Evolutionary conservation across 2,329 filamentous ascomycete genomes (phyloP).

Genomic region (Alternaria brassicae): DNA sequence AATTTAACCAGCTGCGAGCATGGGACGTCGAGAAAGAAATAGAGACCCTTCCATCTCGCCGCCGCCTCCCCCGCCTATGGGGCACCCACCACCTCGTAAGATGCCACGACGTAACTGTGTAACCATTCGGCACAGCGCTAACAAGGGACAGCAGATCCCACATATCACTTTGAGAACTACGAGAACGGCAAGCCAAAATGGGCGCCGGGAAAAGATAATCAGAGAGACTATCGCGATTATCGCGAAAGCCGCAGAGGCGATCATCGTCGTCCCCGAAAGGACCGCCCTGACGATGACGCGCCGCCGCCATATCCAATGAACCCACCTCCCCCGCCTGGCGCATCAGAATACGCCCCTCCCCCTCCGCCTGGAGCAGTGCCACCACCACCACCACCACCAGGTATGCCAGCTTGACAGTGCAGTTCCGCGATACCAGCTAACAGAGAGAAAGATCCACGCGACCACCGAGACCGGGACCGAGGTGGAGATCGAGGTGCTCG

Average conservation of each 20-base stretch:
- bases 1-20: constrained; percentile 2
- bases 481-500: constrained; percentile 5
- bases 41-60: constrained; percentile 15
- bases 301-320: constrained; percentile 20
- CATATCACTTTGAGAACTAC: constrained; percentile 38
- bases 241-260: constrained; percentile 30
- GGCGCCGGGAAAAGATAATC: constrained; percentile 31
- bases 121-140: not conserved
- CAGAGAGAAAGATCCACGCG: not conserved
- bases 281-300: constrained; percentile 23
- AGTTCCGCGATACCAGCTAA: not conserved
- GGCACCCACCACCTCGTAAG: constrained; percentile 20
- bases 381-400: constrained; percentile 5
- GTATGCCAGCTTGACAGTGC: not conserved
- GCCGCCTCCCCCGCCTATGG: constrained; percentile 28
- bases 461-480: not conserved
- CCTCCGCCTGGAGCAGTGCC: not conserved
- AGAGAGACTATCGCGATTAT: constrained; percentile 31
- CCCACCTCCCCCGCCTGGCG: constrained; percentile 12
- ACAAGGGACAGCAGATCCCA: constrained; percentile 24
- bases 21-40: constrained; percentile 32
- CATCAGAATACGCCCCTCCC: not conserved
- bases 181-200: constrained; percentile 39
- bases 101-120: not conserved
- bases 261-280: constrained; percentile 25